Base-by-base conservation (phyloP, 73 alveolate species). In the Breviolum minutum region DNA sequence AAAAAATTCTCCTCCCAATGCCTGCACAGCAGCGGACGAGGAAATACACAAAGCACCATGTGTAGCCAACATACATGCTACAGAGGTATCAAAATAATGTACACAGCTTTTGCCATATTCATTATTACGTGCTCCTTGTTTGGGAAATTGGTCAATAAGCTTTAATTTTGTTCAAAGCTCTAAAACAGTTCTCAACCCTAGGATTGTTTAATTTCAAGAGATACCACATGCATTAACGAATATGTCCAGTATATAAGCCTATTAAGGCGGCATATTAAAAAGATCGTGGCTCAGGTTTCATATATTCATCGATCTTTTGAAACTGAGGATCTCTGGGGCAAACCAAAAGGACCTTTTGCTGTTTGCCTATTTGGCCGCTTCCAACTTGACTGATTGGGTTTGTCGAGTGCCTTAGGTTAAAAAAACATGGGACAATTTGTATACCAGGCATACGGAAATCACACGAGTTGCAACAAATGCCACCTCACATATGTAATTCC, bases 341-440 rank as follows among this genome's bases (percentile, higher is more conserved):
- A 91, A 91, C 62, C 97, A 91, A 63, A 91, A 91, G 63, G 97
- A 91, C 88, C 88, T 91, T 61, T 27, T 91, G 66, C 87, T 91
- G 40, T 91, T 91, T 40, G 97, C 71, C 9, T 76, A 91, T 82
- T 63, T 91, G 77, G 97, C 97, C 71, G 13, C n/a, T n/a, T 22
- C 20, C n/a, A 81, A 19, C 24, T 61, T 84, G 76, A 10, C 73
- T 24, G 93, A 84, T 22, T 84, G 93, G 93, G 60, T 84, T 26
- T 84, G 93, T 84, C 93, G 93, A 10, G 93, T 26, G 77, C 63
- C 93, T 84, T 24, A 74, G 93, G 30, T 13, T 11, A 24, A 16
- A 6, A 64, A 64, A n/a, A n/a, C n/a, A n/a, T n/a, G n/a, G n/a
- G n/a, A n/a, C n/a, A n/a, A n/a, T n/a, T n/a, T n/a, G n/a, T n/a